Evolutionary conservation across 306 rosid species (phyloP), one percentile per base, ranked within the genome.

Genomic region (Casuarina glauca): DNA sequence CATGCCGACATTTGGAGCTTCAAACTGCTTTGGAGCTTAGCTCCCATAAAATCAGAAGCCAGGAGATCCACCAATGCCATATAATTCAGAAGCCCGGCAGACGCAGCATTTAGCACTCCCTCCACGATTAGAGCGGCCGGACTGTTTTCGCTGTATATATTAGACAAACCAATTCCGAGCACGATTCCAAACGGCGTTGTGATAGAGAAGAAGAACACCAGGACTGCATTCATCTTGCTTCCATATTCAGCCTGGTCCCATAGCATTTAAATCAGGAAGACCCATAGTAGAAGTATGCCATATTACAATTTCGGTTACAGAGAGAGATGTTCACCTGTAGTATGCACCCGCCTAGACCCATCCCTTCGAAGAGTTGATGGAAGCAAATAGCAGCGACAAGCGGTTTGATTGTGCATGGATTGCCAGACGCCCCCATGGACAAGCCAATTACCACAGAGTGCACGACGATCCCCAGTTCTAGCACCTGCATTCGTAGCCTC

Each of bases 401-500:
- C 52, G 97, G 96, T 71, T 70, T 81, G 7, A 92, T 87, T 4
- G 93, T 90, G 82, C 97, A 87, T 4, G 90, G 89, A 45, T 87
- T 90, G 15, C 83, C 79, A 0, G 97, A 93, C 43, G 96, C 89
- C 51, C 91, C 96, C 91, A 89, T 43, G 35, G 92, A 89, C 73
- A 93, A 78, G 9, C 97, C 97, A 61, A 93, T 93, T 16, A 90
- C 96, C 41, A 93, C 93, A 0, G 96, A 87, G 79, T 93, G 97
- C 79, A 90, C 96, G 61, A 92, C 90, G 78, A 87, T 87, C 32
- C 93, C 93, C 20, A 79, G 2, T 79, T 93, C 93, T 81, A 90
- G 78, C 39, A 90, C 84, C 91, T 90, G 78, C 84, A 85, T 20
- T n/a, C 8, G 16, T 50, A 13, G 17, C 13, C 9, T 62, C 1